A percentile compares a stretch with the other conserved stretches of the same genome.
Conservation (phyloP, 225 moss, liverwort and hornwort genomes). For the Polytrichum formosum region DNA sequence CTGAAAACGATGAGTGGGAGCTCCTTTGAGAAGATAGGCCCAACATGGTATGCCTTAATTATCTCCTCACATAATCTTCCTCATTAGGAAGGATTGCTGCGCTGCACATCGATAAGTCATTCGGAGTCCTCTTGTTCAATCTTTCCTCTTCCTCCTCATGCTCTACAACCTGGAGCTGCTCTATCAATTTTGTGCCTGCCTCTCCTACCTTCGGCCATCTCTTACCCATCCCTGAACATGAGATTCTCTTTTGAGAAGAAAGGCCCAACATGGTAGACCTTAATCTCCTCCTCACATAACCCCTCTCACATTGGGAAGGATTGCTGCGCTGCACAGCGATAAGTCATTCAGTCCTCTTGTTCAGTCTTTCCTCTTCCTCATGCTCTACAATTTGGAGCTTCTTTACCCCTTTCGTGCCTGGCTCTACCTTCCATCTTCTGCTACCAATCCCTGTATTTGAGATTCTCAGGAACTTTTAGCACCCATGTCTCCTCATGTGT, state of each 20-base stretch:
- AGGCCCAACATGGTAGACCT: constrained; percentile 34
- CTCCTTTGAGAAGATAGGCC: constrained; percentile 39
- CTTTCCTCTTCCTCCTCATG: not conserved
- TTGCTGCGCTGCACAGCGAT: too few species aligned
- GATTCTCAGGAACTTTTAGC: too few species aligned
- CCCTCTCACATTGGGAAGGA: too few species aligned
- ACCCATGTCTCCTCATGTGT: too few species aligned
- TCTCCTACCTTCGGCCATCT: not conserved
- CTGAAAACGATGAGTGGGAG: constrained; percentile 15
- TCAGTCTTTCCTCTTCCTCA: not conserved
- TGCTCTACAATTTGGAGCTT: not conserved
- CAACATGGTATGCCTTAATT: constrained; percentile 22
- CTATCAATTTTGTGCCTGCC: not conserved
- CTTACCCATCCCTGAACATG: constrained; percentile 6
- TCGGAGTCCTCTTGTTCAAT: not conserved
- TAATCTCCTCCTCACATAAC: not conserved
- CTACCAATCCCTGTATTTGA: constrained; percentile 5
- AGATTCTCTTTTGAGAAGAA: constrained; percentile 35
- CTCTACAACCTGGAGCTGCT: not conserved
- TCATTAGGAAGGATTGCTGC: too few species aligned
- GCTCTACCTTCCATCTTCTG: not conserved
- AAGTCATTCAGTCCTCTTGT: not conserved
- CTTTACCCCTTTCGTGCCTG: not conserved
- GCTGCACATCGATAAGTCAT: too few species aligned
- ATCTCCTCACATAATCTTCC: not conserved